Base-by-base conservation (phyloP, 352 stramenopile species). In the Blastocystis sp. region DNA sequence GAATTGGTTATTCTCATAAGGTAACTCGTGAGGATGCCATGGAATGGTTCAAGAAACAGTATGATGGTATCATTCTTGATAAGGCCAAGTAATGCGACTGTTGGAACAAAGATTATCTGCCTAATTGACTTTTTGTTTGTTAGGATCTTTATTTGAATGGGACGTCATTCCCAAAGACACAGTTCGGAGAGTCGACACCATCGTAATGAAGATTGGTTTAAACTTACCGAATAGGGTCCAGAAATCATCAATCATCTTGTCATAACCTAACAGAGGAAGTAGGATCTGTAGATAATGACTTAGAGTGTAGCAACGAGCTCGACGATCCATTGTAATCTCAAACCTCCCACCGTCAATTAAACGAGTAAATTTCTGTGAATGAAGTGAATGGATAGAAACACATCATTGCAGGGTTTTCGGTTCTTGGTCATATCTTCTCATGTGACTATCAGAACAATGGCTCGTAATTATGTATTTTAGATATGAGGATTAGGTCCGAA, bases 1-100 rank as follows among this genome's bases (percentile, higher is more conserved):
- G 94, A 88, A 90, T 77, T 32, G 65, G 65, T 61, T 61, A 61
- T 32, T 61, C 54, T n/a, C 54, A 61, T 12, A 77, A 77, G 65
- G 65, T 77, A 24, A 77, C 65, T 77, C 65, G 65, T 49, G 65
- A 77, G 65, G 65, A 77, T 42, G 65, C 65, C 0, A 83, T 83
- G 77, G 77, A 87, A 24, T 87, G 77, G 77, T 87, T 87, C 56
- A 87, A 87, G 65, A 87, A 87, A 54, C 37, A 77, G 54, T 87
- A 87, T 39, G 77, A 87, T 77, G 77, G 77, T 57, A 87, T 87
- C 56, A 87, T 87, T 63, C 65, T 87, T 14, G 77, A 87, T 24
- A 87, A 87, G 54, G 77, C 77, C 56, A 74, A 78, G 65, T 87
- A 87, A 87, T 46, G 39, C 39, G 3, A 9, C 39, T 46, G 39